Evolutionary conservation across 768 basidiomycete species (phyloP).

Genomic region (Lactarius hengduanensis): DNA sequence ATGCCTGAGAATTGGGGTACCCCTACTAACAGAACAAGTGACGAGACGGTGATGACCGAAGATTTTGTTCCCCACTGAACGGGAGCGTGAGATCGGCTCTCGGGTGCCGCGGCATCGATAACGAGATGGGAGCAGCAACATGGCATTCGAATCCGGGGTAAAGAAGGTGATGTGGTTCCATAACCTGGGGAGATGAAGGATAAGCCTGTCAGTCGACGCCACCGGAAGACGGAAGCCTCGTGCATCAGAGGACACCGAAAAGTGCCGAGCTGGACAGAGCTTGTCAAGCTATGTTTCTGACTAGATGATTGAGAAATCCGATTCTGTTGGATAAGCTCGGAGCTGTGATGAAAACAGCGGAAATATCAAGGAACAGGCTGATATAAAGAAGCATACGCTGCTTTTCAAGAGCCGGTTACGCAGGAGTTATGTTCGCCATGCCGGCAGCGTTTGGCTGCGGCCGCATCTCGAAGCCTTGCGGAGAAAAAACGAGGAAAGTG

Average conservation of each 20-base stretch:
- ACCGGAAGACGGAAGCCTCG: slow-evolving; percentile 3
- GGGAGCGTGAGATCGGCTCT: neutral
- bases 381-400: neutral
- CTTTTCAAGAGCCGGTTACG: neutral
- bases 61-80: neutral
- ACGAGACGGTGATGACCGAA: slow-evolving; percentile 7
- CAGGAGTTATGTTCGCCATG: slow-evolving; percentile 1
- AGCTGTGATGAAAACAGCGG: neutral
- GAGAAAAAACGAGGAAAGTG: slow-evolving; percentile 1
- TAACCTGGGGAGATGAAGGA: slow-evolving; percentile 19
- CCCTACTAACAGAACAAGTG: slow-evolving; percentile 7
- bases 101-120: slow-evolving; percentile 16
- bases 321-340: neutral
- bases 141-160: slow-evolving; percentile 13
- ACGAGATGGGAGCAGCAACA: slow-evolving; percentile 8
- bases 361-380: slow-evolving; percentile 1
- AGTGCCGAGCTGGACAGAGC: slow-evolving; percentile 1
- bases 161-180: slow-evolving; percentile 13
- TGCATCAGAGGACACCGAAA: slow-evolving; percentile 12
- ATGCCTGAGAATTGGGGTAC: neutral
- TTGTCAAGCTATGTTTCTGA: neutral
- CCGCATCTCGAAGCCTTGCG: slow-evolving; percentile 7
- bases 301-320: neutral
- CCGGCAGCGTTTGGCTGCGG: neutral
- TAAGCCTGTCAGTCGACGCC: slow-evolving; percentile 19